Base-by-base conservation (phyloP, 768 basidiomycete species). In the Naematelia encephala region DNA sequence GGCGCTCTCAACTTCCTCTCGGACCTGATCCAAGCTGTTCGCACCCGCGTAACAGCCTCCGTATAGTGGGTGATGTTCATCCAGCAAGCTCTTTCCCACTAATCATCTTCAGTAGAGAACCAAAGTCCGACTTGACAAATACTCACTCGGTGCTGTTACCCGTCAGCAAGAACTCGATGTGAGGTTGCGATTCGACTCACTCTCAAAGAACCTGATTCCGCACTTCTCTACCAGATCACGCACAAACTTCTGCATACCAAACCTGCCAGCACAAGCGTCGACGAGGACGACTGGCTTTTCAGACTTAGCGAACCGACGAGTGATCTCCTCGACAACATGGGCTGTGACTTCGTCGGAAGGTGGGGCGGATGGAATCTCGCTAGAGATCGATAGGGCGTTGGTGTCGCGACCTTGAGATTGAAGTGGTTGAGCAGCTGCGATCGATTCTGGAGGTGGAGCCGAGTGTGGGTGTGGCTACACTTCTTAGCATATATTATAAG, bases 311-410 rank as follows among this genome's bases (percentile, higher is more conserved):
- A 89, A 83, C 4, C 83, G 82, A 54, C 84, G 81, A 23, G 81
- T 75, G 58, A 97, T 90, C 62, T 87, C 83, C 49, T 86, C 82
- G 48, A 93, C 78, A 3, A 91, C 90, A 62, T 81, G 79, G 67
- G 89, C 86, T 1, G 84, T 61, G 25, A 74, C 72, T 12, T 72
- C 67, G 46, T 70, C 73, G 12, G 64, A 64, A n/a, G 68, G 46
- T 22, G 65, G 48, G 30, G 39, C 46, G 21, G 28, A 16, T 10
- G 57, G 49, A 22, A 47, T 28, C 5, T 47, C 27, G 14, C 44
- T 23, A 12, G 52, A 22, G 1, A 44, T 34, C 39, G 51, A 46
- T 13, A 55, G 43, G 4, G 65, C 25, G 54, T 57, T 60, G 34
- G 65, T 54, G 8, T 56, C 28, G n/a, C 26, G 50, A 27, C 45